Evolutionary conservation across 2,329 filamentous ascomycete genomes (phyloP).

Genomic region (Claviceps arundinis): DNA sequence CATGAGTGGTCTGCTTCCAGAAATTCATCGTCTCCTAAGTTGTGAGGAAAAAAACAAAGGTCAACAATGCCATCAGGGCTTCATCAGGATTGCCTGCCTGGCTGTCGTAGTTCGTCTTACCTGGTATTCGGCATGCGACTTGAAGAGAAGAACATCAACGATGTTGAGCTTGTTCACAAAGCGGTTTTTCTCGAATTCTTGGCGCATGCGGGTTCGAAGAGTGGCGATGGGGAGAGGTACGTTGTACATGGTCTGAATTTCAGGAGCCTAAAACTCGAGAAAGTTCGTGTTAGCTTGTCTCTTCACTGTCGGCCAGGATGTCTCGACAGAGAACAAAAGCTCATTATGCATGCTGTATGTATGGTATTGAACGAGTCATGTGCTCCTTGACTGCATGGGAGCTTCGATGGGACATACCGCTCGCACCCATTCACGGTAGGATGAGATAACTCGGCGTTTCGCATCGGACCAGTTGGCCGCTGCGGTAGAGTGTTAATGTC

Average conservation of each 20-base stretch:
- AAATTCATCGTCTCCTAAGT: slow-evolving; percentile 91
- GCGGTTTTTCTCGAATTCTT: slow-evolving; percentile 93
- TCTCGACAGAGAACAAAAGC: background rate
- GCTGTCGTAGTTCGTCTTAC: slow-evolving; percentile 38
- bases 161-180: slow-evolving; percentile 81
- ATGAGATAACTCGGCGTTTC: slow-evolving; percentile 69
- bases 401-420: slow-evolving; percentile 52
- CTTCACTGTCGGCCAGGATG: background rate
- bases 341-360: background rate
- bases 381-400: background rate
- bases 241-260: slow-evolving; percentile 96
- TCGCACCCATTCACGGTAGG: slow-evolving; percentile 93
- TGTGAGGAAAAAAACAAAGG: background rate
- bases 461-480: slow-evolving; percentile 85
- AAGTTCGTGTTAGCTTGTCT: slow-evolving; percentile 2
- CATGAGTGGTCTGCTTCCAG: slow-evolving; percentile 93
- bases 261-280: slow-evolving; percentile 55
- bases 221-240: slow-evolving; percentile 76
- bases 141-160: slow-evolving; percentile 79
- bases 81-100: background rate
- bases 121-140: slow-evolving; percentile 91
- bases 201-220: slow-evolving; percentile 84
- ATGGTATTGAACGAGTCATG: background rate
- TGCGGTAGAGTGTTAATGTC: slow-evolving; percentile 32
- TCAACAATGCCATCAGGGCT: background rate